Percentiles rank a stretch among this genome's conserved stretches.
Conservation (phyloP, 257 asterid genomes). For the Verbena officinalis region DNA sequence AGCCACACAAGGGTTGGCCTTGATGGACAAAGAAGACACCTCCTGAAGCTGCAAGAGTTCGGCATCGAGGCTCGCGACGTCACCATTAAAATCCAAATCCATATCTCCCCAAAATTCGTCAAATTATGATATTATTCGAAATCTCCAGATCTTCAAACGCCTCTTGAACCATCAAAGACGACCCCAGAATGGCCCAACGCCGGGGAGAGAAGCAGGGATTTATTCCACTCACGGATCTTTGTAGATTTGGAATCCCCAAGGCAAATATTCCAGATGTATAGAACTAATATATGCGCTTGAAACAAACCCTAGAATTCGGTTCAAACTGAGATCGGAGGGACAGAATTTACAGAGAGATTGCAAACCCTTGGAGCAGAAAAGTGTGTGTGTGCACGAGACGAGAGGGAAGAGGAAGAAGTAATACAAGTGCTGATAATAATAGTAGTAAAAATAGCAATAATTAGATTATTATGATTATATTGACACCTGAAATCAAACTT, state of each 20-base stretch:
- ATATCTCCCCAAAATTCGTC: conserved; percentile 36
- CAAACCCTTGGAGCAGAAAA: conserved; percentile 47
- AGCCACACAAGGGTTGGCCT: conserved; percentile 79
- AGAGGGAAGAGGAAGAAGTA: conserved; percentile 2
- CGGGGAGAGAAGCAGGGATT: conserved; percentile 21
- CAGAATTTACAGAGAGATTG: conserved; percentile 27
- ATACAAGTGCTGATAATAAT: conserved; percentile 22
- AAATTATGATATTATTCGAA: conserved; percentile 25
- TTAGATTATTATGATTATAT: conserved; percentile 16
- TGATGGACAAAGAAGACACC: conserved; percentile 86
- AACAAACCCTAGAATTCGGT: conserved; percentile 28
- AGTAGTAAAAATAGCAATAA: conserved; percentile 17
- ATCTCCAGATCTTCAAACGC: conserved; percentile 37
- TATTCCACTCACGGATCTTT: conserved; percentile 36
- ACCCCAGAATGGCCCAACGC: conserved; percentile 20
- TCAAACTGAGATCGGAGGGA: conserved; percentile 30
- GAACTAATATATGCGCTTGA: conserved; percentile 21
- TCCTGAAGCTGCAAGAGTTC: conserved; percentile 91
- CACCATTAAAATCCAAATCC: conserved; percentile 91
- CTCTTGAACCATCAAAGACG: conserved; percentile 44
- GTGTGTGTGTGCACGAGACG: conserved; percentile 24
- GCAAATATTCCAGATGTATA: conserved; percentile 37
- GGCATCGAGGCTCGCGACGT: conserved; percentile 79
- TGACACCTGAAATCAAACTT: conserved; percentile 14
- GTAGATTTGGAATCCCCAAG: too few relatives aligned